These are phyloP conservation scores for Cryptococcus hybrid DNA, from an alignment of 1,284 basidiomycete genomes.

Conservation along the genomic window DNA sequence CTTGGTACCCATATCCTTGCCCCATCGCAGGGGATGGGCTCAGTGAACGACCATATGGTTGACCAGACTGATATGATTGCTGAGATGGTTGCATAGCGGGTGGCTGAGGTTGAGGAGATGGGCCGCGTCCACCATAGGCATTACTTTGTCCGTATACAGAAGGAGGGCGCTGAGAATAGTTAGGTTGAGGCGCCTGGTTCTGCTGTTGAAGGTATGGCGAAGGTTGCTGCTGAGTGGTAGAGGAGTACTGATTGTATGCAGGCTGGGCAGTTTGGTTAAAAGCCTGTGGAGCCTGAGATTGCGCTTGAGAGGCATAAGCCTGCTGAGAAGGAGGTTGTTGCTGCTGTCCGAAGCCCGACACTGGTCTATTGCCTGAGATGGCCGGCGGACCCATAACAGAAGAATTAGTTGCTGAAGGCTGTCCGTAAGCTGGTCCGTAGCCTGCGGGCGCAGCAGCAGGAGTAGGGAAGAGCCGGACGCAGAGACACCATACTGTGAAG, in stretches of 20 bases:
- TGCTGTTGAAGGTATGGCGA: conserved; percentile 10
- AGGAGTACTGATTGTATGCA: conserved; percentile 13
- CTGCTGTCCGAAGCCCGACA: conserved; percentile 17
- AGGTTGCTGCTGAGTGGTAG: background rate
- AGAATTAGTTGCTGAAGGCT: conserved; percentile 4
- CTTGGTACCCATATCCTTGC: background rate
- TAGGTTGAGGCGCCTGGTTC: background rate
- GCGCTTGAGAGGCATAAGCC: conserved; percentile 14
- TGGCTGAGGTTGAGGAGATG: conserved; percentile 12
- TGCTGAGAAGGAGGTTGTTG: conserved; percentile 16
- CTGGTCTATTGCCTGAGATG: conserved; percentile 15
- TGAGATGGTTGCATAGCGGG: conserved; percentile 9
- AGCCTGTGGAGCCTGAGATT: conserved; percentile 26
- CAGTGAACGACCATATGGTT: conserved; percentile 15
- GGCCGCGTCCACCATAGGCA: background rate
- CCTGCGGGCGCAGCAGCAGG: background rate
- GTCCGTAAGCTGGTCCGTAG: conserved; percentile 9
- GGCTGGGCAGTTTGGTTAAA: conserved; percentile 9
- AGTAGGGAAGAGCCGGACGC: background rate
- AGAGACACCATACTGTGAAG: conserved; percentile 11
- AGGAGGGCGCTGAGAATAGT: conserved; percentile 1
- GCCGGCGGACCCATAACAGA: conserved; percentile 11
- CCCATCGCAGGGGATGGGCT: conserved; percentile 17
- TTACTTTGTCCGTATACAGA: background rate
- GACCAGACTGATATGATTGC: conserved; percentile 8